These are phyloP conservation scores for Lasiosphaeria hispida DNA, from an alignment of 495 filamentous ascomycete species.

Conservation along the genomic window DNA sequence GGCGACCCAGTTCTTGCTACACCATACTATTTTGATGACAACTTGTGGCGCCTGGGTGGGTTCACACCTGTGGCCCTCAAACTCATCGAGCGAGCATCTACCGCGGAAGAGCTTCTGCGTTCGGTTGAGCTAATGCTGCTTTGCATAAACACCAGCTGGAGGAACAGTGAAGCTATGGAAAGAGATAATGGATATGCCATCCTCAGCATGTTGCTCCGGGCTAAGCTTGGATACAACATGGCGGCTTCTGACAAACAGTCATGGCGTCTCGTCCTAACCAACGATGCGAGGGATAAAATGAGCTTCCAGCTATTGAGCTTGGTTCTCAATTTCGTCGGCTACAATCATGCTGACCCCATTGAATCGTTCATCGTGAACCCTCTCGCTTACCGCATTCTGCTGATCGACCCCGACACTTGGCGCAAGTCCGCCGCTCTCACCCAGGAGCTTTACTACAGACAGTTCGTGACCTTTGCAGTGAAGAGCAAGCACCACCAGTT, in stretches of 20 bases:
- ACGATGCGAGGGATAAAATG: constrained; percentile 61
- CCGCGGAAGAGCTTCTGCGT: constrained; percentile 64
- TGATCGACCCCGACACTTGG: constrained; percentile 93
- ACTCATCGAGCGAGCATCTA: constrained; percentile 71
- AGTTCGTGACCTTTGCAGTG: constrained; percentile 79
- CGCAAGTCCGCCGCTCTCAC: constrained; percentile 68
- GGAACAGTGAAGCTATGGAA: constrained; percentile 98
- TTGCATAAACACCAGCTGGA: constrained; percentile 83
- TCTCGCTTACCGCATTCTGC: constrained; percentile 82
- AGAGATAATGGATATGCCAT: constrained; percentile 90
- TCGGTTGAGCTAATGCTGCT: constrained; percentile 81
- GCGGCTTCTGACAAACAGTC: constrained; percentile 39
- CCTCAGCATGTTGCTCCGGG: constrained; percentile 71
- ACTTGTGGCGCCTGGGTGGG: constrained; percentile 87
- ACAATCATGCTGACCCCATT: constrained; percentile 68
- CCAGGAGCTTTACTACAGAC: constrained; percentile 85
- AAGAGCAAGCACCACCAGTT: constrained; percentile 88
- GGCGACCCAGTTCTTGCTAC: constrained; percentile 80
- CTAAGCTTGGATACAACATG: constrained; percentile 63
- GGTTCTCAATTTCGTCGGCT: constrained; percentile 84
- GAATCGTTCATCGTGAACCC: constrained; percentile 94
- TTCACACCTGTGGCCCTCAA: constrained; percentile 81
- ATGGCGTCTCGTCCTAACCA: constrained; percentile 38
- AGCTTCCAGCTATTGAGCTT: constrained; percentile 68
- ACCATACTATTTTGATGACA: constrained; percentile 82